Evolutionary conservation across 208 protist genomes (phyloP), one percentile per base, ranked within the genome.

Genomic region (Leishmania braziliensis): DNA sequence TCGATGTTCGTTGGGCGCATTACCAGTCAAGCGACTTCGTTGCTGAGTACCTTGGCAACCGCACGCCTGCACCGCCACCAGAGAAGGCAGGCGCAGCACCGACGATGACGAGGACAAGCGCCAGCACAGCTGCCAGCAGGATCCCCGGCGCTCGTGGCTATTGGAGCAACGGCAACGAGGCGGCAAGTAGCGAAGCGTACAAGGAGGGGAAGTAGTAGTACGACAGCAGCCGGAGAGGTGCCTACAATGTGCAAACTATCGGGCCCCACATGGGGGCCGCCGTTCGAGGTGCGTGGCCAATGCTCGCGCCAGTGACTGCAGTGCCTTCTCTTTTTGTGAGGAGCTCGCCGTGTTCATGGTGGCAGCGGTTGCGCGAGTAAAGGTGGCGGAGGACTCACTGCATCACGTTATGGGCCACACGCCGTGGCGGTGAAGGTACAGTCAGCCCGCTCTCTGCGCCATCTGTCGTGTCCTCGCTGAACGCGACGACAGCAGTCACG

Each of bases 311-410:
- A 77, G 51, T 73, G 79, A 9, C 79, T 83, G 71, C 79, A 60
- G 6, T 83, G 78, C 29, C 65, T 83, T 0, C 63, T 83, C 51
- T 83, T 83, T 75, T 29, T 73, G 79, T 39, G 73, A 78, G 20
- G 48, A 78, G 4, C 72, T 33, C 5, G 33, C 26, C 20, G 46
- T 36, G 12, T 23, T 83, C 8, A 33, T 83, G 9, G 60, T 73
- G 9, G 73, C 79, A 5, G 73, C 79, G 14, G 70, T 63, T 23
- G 79, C 71, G n/a, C 43, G 63, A 5, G 79, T 73, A 0, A 18
- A 72, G 33, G 71, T 51, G n/a, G 78, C 75, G 73, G 79, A 62
- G 43, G 39, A 4, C 14, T 23, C 68, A 5, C 68, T 29, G 43
- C 68, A 54, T 43, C 68, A 23, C 36, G 36, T 51, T 43, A 26